These are phyloP conservation scores for Cichorium intybus DNA, from an alignment of 140 eudicot species.

Conservation along the genomic window DNA sequence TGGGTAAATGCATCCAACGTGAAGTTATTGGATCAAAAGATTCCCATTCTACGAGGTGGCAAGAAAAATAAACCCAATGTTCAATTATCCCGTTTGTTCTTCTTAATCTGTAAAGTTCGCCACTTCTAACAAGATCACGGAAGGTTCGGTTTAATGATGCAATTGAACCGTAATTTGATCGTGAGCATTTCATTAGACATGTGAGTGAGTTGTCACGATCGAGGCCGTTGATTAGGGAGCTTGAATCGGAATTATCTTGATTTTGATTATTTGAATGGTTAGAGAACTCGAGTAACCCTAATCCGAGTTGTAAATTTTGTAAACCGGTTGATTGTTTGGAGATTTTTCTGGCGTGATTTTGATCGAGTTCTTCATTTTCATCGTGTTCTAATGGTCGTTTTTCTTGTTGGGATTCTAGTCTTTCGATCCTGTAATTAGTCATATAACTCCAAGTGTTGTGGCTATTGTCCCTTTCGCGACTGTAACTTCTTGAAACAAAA, in stretches of 20 bases:
- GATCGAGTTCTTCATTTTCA: slow-evolving; percentile 32
- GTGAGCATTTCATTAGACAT: slow-evolving; percentile 52
- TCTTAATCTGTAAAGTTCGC: slow-evolving; percentile 55
- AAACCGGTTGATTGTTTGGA: slow-evolving; percentile 29
- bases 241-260: slow-evolving; percentile 38
- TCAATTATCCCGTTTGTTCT: slow-evolving; percentile 45
- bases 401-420: slow-evolving; percentile 35
- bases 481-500: slow-evolving; percentile 28
- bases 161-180: slow-evolving; percentile 57
- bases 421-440: slow-evolving; percentile 29
- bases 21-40: slow-evolving; percentile 63
- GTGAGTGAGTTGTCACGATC: slow-evolving; percentile 57
- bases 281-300: slow-evolving; percentile 25
- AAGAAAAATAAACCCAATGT: slow-evolving; percentile 84
- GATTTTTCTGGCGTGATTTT: slow-evolving; percentile 19
- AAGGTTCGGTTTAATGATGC: slow-evolving; percentile 63
- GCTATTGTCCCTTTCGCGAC: slow-evolving; percentile 30
- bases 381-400: slow-evolving; percentile 51
- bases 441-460: slow-evolving; percentile 41
- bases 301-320: slow-evolving; percentile 18
- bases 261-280: not conserved
- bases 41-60: slow-evolving; percentile 72
- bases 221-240: slow-evolving; percentile 47
- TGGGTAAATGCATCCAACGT: slow-evolving; percentile 71
- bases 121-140: slow-evolving; percentile 52